Evolutionary conservation across 164 flowering plant species (phyloP).

Genomic region (Nymphaea colorata): DNA sequence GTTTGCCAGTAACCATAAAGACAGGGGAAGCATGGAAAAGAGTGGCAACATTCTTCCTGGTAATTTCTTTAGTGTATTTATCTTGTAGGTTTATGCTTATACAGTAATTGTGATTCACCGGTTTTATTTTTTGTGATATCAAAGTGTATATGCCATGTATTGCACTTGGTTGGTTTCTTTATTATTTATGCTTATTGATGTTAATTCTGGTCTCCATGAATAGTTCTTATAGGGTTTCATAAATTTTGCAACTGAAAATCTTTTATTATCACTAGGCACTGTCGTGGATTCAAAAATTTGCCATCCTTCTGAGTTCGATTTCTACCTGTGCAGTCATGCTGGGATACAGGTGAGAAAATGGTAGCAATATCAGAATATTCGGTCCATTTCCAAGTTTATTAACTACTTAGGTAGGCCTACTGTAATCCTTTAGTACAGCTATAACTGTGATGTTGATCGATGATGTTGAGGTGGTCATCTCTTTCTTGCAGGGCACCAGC

Average conservation of each 20-base stretch:
- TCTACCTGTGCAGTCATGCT: slow-evolving; percentile 57
- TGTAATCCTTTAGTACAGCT: not conserved
- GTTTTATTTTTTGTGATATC: no score
- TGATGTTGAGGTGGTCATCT: not conserved
- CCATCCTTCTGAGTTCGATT: slow-evolving; percentile 58
- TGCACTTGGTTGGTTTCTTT: no score
- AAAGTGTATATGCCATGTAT: no score
- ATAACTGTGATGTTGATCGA: not conserved
- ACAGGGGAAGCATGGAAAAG: slow-evolving; percentile 16
- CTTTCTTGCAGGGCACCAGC: slow-evolving; percentile 40
- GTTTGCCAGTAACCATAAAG: slow-evolving; percentile 13
- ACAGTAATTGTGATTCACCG: not conserved
- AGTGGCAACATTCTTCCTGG: slow-evolving; percentile 18
- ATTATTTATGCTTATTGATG: not conserved
- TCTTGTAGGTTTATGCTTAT: not conserved
- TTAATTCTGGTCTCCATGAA: not conserved
- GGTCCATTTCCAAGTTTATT: not conserved
- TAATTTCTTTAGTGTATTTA: not conserved
- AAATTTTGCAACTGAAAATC: not conserved
- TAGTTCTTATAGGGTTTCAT: no score
- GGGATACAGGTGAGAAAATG: slow-evolving; percentile 39
- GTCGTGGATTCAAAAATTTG: slow-evolving; percentile 62
- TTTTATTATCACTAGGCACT: slow-evolving; percentile 21
- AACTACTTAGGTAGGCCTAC: not conserved
- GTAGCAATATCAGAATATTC: not conserved